These are phyloP conservation scores for Torulaspora globosa DNA, from an alignment of 1,139 yeast genomes.

Conservation along the genomic window DNA sequence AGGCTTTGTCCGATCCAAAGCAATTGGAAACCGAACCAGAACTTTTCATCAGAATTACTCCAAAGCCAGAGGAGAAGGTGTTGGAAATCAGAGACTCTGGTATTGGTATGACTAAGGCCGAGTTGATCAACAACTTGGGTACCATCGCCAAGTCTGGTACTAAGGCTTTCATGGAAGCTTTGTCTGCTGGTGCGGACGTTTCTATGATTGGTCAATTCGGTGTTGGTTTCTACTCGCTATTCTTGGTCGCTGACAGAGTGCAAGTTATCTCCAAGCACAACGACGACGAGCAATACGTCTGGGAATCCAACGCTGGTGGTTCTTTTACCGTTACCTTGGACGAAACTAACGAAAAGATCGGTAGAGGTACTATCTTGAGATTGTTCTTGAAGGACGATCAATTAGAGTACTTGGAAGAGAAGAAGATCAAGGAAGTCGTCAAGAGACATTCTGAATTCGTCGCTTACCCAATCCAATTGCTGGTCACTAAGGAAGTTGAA, in stretches of 20 bases:
- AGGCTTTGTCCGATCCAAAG: constrained; percentile 88
- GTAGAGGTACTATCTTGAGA: constrained; percentile 95
- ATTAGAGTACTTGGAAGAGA: constrained; percentile 98
- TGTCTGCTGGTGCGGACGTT: constrained; percentile 99
- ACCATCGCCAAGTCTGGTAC: constrained; percentile 99
- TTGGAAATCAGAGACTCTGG: constrained; percentile 98
- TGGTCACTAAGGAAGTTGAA: constrained; percentile 98
- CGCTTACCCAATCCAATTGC: constrained; percentile 97
- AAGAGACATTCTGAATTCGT: constrained; percentile 99
- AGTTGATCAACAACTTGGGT: constrained; percentile 98
- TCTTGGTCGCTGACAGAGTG: constrained; percentile 98
- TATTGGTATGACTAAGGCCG: constrained; percentile 99
- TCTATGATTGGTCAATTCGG: constrained; percentile 99
- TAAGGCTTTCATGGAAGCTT: constrained; percentile 98
- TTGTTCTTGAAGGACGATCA: constrained; percentile 98
- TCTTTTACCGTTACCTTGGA: constrained; percentile 95
- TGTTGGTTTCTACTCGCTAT: constrained; percentile 99
- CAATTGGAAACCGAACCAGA: constrained; percentile 94
- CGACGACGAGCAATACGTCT: constrained; percentile 98
- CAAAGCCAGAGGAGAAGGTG: constrained; percentile 89
- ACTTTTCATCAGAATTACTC: constrained; percentile 94
- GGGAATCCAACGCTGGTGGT: constrained; percentile 99
- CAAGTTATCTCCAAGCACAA: constrained; percentile 98
- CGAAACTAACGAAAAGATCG: constrained; percentile 74
- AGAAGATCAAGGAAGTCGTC: constrained; percentile 98